Evolutionary conservation across 2,329 filamentous ascomycete genomes (phyloP).

Genomic region (Aspergillus jensenii): DNA sequence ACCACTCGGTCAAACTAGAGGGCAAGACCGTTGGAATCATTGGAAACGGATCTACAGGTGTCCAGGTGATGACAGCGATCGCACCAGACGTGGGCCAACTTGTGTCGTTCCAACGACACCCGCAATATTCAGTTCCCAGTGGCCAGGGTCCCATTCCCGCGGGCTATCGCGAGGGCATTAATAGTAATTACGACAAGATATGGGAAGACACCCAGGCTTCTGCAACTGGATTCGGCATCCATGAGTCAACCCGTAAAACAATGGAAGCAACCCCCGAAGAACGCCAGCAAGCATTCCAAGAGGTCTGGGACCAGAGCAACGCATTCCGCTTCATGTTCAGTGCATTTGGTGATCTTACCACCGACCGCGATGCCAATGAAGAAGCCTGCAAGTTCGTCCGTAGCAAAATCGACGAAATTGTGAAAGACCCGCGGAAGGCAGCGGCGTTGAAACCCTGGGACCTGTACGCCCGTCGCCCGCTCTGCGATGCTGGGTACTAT

Average conservation of each 20-base stretch:
- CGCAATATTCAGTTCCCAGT: no score
- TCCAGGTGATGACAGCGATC: no score
- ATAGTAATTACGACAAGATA: not conserved
- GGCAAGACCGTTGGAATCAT: no score
- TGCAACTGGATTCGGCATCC: not conserved
- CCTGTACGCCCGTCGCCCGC: not conserved
- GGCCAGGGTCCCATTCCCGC: no score
- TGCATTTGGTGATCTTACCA: not conserved
- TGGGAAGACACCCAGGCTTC: not conserved
- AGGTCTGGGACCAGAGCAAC: not conserved
- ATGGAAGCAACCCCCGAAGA: not conserved
- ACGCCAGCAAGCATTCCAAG: not conserved
- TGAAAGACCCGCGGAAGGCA: not conserved
- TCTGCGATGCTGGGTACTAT: not conserved
- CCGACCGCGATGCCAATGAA: not conserved
- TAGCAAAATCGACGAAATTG: not conserved
- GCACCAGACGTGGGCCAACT: no score
- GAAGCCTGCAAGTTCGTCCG: not conserved
- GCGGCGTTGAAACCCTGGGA: not conserved
- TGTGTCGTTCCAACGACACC: no score
- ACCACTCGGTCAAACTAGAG: no score
- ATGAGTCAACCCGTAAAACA: not conserved
- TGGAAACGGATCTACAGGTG: no score
- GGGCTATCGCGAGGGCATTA: not conserved
- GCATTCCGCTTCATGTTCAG: not conserved